phyloP scores from a whole-genome alignment of 148 eudicot genomes.

The Rhododendron ferrugineum region DNA sequence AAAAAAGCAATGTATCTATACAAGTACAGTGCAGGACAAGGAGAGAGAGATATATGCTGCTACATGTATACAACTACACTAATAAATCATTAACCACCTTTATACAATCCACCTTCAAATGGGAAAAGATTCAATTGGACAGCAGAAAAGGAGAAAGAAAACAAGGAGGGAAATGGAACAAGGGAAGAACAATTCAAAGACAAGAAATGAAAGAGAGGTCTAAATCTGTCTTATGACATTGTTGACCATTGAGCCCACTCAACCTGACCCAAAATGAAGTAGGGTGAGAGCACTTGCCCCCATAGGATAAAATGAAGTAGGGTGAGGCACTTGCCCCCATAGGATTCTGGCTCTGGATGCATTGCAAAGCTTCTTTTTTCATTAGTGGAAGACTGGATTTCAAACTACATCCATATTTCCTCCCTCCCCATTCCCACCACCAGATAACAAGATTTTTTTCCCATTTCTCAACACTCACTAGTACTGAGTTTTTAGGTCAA shows the following conservation, averaged over 20 bases:
- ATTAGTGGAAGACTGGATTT: conserved; percentile 43
- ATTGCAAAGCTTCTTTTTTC: conserved; percentile 28
- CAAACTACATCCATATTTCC: conserved; percentile 37
- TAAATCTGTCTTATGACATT: conserved; percentile 48
- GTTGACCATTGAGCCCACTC: conserved; percentile 64
- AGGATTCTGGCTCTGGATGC: conserved; percentile 38
- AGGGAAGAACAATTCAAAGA: conserved; percentile 37
- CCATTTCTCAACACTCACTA: background rate
- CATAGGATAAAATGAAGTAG: conserved; percentile 23
- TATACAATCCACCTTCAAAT: conserved; percentile 8
- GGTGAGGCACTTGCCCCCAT: conserved; percentile 46
- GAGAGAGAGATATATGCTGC: background rate
- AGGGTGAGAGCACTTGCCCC: conserved; percentile 43
- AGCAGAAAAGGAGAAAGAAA: background rate
- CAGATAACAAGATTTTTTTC: conserved; percentile 11
- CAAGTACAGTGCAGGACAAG: conserved; percentile 5
- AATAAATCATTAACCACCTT: conserved; percentile 12
- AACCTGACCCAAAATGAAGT: conserved; percentile 32
- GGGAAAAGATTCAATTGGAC: background rate
- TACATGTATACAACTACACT: conserved; percentile 20
- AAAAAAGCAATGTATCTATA: conserved; percentile 7
- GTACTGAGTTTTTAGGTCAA: conserved; percentile 1
- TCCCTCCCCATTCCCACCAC: conserved; percentile 34
- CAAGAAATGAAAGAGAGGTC: conserved; percentile 68
- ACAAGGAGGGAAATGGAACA: conserved; percentile 13